Evolutionary conservation across 352 stramenopile genomes (phyloP), one percentile per base, ranked within the genome.

Genomic region (Globisporangium middletonii): DNA sequence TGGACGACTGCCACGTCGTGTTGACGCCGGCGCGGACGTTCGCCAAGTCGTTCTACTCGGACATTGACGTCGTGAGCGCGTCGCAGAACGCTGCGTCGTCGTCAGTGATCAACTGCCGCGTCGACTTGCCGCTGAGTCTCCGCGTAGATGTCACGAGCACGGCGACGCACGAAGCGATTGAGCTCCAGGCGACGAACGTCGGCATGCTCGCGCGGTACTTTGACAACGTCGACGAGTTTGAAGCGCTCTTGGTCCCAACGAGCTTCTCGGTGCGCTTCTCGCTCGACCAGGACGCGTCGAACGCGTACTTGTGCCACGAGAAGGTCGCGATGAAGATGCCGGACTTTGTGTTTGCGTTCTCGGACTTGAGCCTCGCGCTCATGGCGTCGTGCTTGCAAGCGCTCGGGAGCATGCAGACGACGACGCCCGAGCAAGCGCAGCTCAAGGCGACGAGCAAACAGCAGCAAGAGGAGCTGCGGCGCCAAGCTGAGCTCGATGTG

Each of bases 281-380:
- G 16, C 65, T 85, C 12, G 72, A 83, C 26, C 70, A 87, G 69
- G 75, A 87, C 47, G 13, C 55, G 8, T 61, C 64, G 8, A 51
- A 82, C 41, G 54, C 51, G 8, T 57, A 69, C 47, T 53, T 73
- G 60, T 80, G 71, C 49, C 69, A 79, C 57, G 70, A 88, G 44
- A 74, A 63, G 23, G 62, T 90, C 42, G 61, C 68, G 55, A 70
- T 90, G 56, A 68, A 85, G 28, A 73, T 88, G 56, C 78, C 80
- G 15, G 78, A 90, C 56, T 67, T 88, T 50, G 60, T 79, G 44
- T 54, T 90, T 37, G 73, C 73, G 65, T 84, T 80, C 11, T 90
- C 80, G 16, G 77, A 90, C 52, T 59, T 88, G 44, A 88, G 77
- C 50, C 73, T 90, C 48, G 83, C 80, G 16, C 49, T 90, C 15